phyloP scores from a whole-genome alignment of 306 rosid genomes.

The Adenanthera pavonina region DNA sequence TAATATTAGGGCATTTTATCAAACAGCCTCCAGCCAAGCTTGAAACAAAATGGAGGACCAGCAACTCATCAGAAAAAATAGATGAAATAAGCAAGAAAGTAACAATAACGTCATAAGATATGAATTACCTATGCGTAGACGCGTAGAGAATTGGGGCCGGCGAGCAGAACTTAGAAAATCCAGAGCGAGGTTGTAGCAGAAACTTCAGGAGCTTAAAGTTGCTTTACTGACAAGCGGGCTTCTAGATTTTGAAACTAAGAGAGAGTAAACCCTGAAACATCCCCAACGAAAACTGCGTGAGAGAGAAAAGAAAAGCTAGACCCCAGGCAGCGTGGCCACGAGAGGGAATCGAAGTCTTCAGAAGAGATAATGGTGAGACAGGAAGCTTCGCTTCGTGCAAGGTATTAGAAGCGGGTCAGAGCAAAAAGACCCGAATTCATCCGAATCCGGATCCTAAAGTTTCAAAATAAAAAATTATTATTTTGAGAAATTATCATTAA shows the following conservation, averaged over 20 bases:
- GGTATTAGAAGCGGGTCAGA: too few species aligned
- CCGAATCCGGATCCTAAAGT: too few species aligned
- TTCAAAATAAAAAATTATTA: too few species aligned
- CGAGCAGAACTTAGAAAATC: not conserved
- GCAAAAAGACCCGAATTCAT: too few species aligned
- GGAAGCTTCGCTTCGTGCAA: too few species aligned
- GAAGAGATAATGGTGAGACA: not conserved
- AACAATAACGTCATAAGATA: not conserved
- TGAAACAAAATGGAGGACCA: not conserved
- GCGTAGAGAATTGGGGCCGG: not conserved
- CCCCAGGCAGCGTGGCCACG: not conserved
- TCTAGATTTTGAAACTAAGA: not conserved
- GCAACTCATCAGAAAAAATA: not conserved
- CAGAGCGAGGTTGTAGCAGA: not conserved
- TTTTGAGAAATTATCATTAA: too few species aligned
- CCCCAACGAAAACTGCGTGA: not conserved
- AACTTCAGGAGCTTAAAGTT: not conserved
- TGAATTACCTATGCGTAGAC: not conserved
- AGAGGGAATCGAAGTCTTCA: not conserved
- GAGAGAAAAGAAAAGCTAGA: not conserved
- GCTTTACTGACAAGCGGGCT: not conserved
- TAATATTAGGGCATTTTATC: conserved; percentile 37
- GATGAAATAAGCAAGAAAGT: not conserved
- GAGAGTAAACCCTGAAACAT: not conserved
- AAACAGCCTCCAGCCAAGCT: conserved; percentile 36